Evolutionary conservation across 202 grass and related monocot species (phyloP).

Genomic region (Eragrostis tef): DNA sequence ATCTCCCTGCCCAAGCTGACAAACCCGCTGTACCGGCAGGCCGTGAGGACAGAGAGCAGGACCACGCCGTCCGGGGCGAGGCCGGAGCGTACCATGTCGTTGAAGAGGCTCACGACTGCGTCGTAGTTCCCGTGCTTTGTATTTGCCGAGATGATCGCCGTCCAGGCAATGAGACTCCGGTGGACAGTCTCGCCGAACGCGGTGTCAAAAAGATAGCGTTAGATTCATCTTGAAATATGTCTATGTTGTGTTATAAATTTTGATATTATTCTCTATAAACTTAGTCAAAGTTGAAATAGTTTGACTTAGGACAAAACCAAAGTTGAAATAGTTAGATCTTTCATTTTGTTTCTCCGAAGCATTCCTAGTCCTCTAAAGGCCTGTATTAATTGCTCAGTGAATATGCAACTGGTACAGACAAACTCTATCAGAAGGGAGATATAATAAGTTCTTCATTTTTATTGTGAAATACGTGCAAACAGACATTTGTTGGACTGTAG

Average conservation of each 20-base stretch:
- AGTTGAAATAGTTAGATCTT: neutral
- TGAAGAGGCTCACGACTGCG: conserved; percentile 61
- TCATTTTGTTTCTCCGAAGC: neutral
- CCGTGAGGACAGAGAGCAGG: conserved; percentile 75
- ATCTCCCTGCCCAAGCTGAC: conserved; percentile 50
- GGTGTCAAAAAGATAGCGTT: too few relatives aligned
- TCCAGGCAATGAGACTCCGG: conserved; percentile 68
- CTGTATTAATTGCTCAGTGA: neutral
- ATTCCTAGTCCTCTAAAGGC: neutral
- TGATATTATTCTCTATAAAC: too few relatives aligned
- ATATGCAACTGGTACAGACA: neutral
- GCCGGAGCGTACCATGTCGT: conserved; percentile 58
- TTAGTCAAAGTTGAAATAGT: too few relatives aligned
- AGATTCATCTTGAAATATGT: too few relatives aligned
- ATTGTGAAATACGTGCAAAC: neutral
- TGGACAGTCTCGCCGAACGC: conserved; percentile 51
- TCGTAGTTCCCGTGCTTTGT: conserved; percentile 68
- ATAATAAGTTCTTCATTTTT: neutral
- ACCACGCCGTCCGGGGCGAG: conserved; percentile 63
- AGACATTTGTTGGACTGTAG: neutral
- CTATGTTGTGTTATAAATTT: too few relatives aligned
- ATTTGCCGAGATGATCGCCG: conserved; percentile 72
- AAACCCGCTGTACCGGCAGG: conserved; percentile 71
- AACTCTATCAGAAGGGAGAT: neutral
- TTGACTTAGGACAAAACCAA: too few relatives aligned